These are phyloP conservation scores for Mallotus nudiflorus DNA, from an alignment of 345 rosid genomes.

Conservation along the genomic window DNA sequence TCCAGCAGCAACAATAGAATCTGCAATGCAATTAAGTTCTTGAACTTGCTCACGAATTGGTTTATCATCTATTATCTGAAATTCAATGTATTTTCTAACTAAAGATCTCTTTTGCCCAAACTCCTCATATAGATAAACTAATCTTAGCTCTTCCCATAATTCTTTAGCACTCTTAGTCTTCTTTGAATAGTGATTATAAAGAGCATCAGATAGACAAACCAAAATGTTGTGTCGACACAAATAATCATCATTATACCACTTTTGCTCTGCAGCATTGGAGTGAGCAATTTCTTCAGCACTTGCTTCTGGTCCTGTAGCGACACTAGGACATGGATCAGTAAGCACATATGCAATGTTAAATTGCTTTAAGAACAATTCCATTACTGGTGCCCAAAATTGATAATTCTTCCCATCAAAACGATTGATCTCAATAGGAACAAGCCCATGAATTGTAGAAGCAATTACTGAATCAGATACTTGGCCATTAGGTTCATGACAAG, in stretches of 20 bases:
- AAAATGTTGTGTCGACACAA: constrained; percentile 62
- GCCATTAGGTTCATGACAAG: constrained; percentile 5
- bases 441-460: constrained; percentile 27
- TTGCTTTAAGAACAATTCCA: constrained; percentile 70
- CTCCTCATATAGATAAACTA: constrained; percentile 64
- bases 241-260: constrained; percentile 70
- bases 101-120: constrained; percentile 58
- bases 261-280: constrained; percentile 40
- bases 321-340: constrained; percentile 49
- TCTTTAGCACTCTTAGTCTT: constrained; percentile 60
- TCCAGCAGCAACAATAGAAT: constrained; percentile 63
- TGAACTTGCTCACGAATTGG: constrained; percentile 57
- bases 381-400: constrained; percentile 52
- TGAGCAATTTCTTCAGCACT: constrained; percentile 30
- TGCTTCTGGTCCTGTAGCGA: constrained; percentile 28
- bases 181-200: constrained; percentile 55
- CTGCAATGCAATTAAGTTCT: constrained; percentile 68
- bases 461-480: constrained; percentile 29
- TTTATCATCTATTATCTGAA: constrained; percentile 57
- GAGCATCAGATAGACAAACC: constrained; percentile 62
- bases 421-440: constrained; percentile 41
- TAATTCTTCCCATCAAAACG: constrained; percentile 83
- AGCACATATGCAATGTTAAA: constrained; percentile 62
- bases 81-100: constrained; percentile 78
- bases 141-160: constrained; percentile 77